Evolutionary conservation across 192 early-diverging fungal genomes (phyloP), one percentile per base, ranked within the genome.

Genomic region (Linnemannia exigua): DNA sequence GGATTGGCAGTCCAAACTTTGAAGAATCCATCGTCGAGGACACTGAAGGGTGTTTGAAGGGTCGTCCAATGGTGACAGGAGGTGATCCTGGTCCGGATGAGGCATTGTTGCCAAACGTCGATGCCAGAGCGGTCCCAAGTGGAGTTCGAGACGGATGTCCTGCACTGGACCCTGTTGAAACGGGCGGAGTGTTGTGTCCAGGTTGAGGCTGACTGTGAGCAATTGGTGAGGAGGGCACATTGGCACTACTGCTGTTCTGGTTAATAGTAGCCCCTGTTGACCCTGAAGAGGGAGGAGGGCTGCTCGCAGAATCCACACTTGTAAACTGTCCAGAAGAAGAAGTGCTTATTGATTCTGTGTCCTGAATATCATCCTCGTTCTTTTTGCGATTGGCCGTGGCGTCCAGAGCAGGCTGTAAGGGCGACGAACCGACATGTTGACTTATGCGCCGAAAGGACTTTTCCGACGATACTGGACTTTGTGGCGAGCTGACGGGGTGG

Each of bases 121-220:
- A 79, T 25, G 83, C 83, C 67, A 83, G 51, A 31, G 76, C 74
- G 0, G 74, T 72, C 76, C 83, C 83, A 0, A 85, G 61, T 5
- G 72, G 63, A 2, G 74, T 85, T 3, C 83, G 77, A 5, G 77
- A 73, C 28, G 37, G 33, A 22, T 31, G 15, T 31, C 22, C 22
- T 14, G 63, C 46, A 22, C 25, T n/a, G 12, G 58, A 33, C 25
- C 67, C 67, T 17, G 44, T 48, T 3, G 72, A 61, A 17, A 36
- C 15, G 2, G 81, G 70, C 1, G 70, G 75, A 22, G 75, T 82
- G 14, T 67, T 76, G 6, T 71, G 48, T 47, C 51, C 54, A 6
- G 58, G 71, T 2, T 61, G 15, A 15, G 25, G 44, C 1, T 54
- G 70, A 31, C 44, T 38, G 33, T 72, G n/a, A 16, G 14, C 6